Evolutionary conservation across 306 rosid species (phyloP).

Genomic region (Betula pendula): DNA sequence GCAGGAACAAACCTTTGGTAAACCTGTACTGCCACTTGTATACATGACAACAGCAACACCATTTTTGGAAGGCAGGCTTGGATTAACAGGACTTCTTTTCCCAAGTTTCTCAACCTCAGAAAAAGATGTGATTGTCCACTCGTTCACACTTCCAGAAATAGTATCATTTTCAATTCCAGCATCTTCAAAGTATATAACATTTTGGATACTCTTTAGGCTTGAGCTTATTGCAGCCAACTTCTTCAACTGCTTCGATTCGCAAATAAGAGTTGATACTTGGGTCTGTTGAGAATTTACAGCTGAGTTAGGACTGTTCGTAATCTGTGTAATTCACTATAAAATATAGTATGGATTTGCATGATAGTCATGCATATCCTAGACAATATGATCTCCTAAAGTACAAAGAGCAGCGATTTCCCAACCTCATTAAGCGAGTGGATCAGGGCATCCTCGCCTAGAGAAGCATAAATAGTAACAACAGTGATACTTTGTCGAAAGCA

Average conservation of each 20-base stretch:
- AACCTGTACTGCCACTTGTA: slow-evolving; percentile 94
- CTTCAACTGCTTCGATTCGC: slow-evolving; percentile 75
- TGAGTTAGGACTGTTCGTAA: slow-evolving; percentile 32
- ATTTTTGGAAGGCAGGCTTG: slow-evolving; percentile 76
- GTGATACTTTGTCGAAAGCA: slow-evolving; percentile 81
- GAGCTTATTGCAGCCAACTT: slow-evolving; percentile 68
- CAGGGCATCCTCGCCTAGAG: slow-evolving; percentile 90
- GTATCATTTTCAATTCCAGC: slow-evolving; percentile 46
- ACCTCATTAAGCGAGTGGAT: slow-evolving; percentile 95
- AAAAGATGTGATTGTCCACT: slow-evolving; percentile 60
- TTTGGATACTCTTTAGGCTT: slow-evolving; percentile 51
- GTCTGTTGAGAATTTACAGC: slow-evolving; percentile 61
- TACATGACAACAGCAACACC: slow-evolving; percentile 79
- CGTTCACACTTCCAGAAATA: slow-evolving; percentile 39
- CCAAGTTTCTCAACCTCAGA: slow-evolving; percentile 84
- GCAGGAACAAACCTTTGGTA: slow-evolving; percentile 76
- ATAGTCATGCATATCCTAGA: slow-evolving; percentile 18
- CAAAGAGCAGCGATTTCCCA: slow-evolving; percentile 24
- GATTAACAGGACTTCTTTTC: slow-evolving; percentile 46
- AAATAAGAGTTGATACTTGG: slow-evolving; percentile 70
- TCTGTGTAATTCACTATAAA: slow-evolving; percentile 6
- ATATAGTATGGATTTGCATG: slow-evolving; percentile 6
- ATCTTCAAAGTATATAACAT: slow-evolving; percentile 74
- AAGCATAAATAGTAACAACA: slow-evolving; percentile 86
- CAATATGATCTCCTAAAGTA: slow-evolving; percentile 15